These are phyloP conservation scores for Carex myosuroides DNA, from an alignment of 176 grass and related monocot genomes.

Conservation along the genomic window DNA sequence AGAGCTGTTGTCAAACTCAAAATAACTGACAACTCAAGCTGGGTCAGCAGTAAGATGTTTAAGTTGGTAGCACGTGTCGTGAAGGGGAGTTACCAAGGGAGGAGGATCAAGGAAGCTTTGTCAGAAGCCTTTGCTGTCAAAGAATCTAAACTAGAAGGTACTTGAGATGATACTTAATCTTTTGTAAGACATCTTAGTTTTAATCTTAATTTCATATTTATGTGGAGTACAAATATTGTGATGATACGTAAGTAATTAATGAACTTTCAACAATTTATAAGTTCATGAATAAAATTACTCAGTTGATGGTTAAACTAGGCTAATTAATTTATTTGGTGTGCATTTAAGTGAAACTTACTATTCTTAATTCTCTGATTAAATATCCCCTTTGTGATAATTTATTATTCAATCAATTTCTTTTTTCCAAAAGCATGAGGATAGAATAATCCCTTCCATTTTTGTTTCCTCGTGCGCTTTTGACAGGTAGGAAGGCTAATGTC, in stretches of 20 bases:
- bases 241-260: not conserved
- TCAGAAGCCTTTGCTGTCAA: not conserved
- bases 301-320: not conserved
- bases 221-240: not conserved
- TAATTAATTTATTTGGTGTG: not conserved
- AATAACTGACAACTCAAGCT: conserved; percentile 14
- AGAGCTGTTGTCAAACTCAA: not conserved
- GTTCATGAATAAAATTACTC: not conserved
- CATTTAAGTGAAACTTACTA: not conserved
- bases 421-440: not conserved
- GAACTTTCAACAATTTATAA: not conserved
- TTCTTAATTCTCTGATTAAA: not conserved
- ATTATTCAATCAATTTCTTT: not conserved
- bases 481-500: not conserved
- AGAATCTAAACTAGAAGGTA: conserved; percentile 1
- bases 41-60: not conserved
- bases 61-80: not conserved
- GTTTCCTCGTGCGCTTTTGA: not conserved
- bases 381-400: not conserved
- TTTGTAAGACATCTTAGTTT: not conserved
- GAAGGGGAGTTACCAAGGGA: not conserved
- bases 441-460: not conserved
- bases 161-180: not conserved
- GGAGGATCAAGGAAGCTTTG: not conserved
- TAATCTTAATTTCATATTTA: not conserved